These are phyloP conservation scores for Fusarium burgessii DNA, from an alignment of 2,329 filamentous ascomycete species.

Conservation along the genomic window DNA sequence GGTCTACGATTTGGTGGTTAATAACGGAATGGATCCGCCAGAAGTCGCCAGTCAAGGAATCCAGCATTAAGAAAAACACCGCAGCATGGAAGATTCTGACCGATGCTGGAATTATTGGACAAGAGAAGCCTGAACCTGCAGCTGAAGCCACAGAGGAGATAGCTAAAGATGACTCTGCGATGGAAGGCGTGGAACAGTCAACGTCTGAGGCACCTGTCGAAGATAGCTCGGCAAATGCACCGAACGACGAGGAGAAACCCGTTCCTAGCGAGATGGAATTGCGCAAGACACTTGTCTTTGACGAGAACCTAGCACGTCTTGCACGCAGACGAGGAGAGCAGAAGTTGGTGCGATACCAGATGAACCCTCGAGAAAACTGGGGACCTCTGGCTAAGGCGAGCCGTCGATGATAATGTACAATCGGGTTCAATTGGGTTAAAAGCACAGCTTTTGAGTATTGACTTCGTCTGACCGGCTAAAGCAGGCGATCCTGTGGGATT, in stretches of 20 bases:
- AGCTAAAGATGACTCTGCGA: conserved; percentile 48
- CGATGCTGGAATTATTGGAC: conserved; percentile 52
- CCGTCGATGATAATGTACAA: conserved; percentile 51
- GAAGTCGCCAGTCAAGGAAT: conserved; percentile 80
- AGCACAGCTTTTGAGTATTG: not conserved
- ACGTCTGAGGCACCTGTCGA: conserved; percentile 6
- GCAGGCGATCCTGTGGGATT: conserved; percentile 13
- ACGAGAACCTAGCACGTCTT: conserved; percentile 80
- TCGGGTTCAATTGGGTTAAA: not conserved
- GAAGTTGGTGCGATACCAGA: conserved; percentile 86
- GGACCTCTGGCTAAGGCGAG: conserved; percentile 78
- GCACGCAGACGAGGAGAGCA: conserved; percentile 74
- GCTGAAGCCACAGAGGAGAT: conserved; percentile 31
- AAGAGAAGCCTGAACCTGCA: conserved; percentile 48
- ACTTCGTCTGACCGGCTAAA: conserved; percentile 11
- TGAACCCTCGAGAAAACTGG: conserved; percentile 93
- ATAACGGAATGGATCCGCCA: conserved; percentile 93
- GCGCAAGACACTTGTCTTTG: conserved; percentile 75
- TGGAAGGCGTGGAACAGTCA: conserved; percentile 55
- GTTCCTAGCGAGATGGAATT: conserved; percentile 53
- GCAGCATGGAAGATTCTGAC: conserved; percentile 77
- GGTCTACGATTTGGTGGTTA: conserved; percentile 89
- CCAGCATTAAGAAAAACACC: conserved; percentile 75
- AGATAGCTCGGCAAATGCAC: conserved; percentile 13
- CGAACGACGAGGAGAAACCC: conserved; percentile 37